Conservation (phyloP, 345 rosid species). For the Ailanthus altissimus region DNA sequence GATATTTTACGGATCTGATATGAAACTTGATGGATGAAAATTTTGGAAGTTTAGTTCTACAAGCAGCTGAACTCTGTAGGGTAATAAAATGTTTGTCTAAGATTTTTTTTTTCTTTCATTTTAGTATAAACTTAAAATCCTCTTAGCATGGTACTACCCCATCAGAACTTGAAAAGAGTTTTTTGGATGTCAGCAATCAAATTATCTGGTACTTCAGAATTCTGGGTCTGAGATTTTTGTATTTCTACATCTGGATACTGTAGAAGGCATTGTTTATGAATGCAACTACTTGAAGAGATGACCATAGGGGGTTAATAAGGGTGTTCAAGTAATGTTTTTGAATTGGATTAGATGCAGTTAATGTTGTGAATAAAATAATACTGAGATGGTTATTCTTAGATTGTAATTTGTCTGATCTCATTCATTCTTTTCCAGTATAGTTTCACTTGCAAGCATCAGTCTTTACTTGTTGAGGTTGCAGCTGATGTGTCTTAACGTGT, state of each 20-base stretch:
- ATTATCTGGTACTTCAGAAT: not conserved
- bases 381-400: not conserved
- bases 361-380: not conserved
- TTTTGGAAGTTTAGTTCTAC: not conserved
- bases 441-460: not conserved
- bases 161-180: too few relatives aligned
- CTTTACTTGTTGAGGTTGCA: not conserved
- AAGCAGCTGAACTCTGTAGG: not conserved
- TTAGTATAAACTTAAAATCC: too few relatives aligned
- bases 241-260: not conserved
- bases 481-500: not conserved
- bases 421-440: not conserved
- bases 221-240: not conserved
- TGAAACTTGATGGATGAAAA: not conserved
- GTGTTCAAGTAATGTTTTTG: not conserved
- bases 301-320: not conserved
- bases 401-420: not conserved
- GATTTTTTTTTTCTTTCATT: not conserved
- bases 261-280: not conserved
- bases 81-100: not conserved
- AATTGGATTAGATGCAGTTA: not conserved
- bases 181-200: not conserved
- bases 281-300: not conserved
- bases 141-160: too few relatives aligned
- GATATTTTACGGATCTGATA: not conserved